A percentile compares a stretch with the other conserved stretches of the same genome.
Evolutionary conservation across 1,139 yeast genomes (phyloP).

Genomic region (Zhuliangozyma blackwelliae): DNA sequence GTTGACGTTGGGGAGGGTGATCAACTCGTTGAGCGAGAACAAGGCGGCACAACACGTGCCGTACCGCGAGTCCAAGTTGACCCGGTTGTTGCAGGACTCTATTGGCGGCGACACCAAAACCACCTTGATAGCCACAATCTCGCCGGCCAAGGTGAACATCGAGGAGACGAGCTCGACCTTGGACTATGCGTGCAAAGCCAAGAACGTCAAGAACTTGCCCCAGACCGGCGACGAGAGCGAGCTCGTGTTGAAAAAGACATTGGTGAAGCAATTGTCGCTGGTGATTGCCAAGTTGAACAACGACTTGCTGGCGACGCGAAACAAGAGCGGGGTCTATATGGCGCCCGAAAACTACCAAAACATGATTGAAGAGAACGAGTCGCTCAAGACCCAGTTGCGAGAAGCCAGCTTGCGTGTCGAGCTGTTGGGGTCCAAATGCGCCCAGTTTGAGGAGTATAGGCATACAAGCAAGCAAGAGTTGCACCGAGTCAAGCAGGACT

Average conservation of each 20-base stretch:
- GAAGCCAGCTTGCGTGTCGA: conserved; percentile 15
- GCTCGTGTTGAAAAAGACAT: conserved; percentile 52
- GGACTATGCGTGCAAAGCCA: conserved; percentile 82
- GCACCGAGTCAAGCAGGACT: conserved; percentile 5
- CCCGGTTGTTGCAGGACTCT: conserved; percentile 75
- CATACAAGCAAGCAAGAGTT: conserved; percentile 7
- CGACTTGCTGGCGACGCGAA: conserved; percentile 59
- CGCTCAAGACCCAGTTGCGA: conserved; percentile 20
- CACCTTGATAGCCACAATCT: conserved; percentile 73
- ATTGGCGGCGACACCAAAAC: conserved; percentile 82
- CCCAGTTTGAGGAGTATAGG: conserved; percentile 7
- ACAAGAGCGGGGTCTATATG: conserved; percentile 60
- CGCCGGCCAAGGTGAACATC: conserved; percentile 69
- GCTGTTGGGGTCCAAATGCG: conserved; percentile 12
- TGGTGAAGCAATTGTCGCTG: conserved; percentile 52
- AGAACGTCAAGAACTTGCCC: conserved; percentile 70
- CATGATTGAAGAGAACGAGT: conserved; percentile 32
- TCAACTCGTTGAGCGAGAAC: conserved; percentile 52
- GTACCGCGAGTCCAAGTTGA: conserved; percentile 79
- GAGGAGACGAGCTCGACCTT: conserved; percentile 82
- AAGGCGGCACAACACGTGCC: conserved; percentile 54
- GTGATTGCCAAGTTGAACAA: conserved; percentile 53
- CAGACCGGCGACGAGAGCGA: conserved; percentile 52
- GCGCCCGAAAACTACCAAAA: conserved; percentile 55
- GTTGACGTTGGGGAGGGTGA: conserved; percentile 79